phyloP scores from a whole-genome alignment of 2,329 filamentous ascomycete genomes.

The Colletotrichum sidae region DNA sequence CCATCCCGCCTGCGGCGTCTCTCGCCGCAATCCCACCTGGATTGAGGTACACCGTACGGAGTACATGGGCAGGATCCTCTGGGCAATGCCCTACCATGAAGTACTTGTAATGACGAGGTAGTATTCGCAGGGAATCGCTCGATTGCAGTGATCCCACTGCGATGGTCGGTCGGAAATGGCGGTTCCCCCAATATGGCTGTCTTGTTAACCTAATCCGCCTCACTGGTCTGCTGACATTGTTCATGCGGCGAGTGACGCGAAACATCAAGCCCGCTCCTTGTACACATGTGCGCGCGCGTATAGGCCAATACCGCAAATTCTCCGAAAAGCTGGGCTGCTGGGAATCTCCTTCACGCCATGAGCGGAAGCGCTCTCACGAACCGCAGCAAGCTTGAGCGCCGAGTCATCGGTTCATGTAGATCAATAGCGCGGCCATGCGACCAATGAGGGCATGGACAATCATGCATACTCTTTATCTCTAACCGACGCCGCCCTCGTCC shows the following conservation, averaged over 20 bases:
- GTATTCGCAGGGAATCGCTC: too few relatives aligned
- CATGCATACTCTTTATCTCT: conserved; percentile 2
- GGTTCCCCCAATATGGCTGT: too few relatives aligned
- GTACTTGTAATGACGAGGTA: too few relatives aligned
- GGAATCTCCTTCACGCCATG: conserved; percentile 13
- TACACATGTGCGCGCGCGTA: too few relatives aligned
- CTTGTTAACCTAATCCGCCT: too few relatives aligned
- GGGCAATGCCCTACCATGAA: too few relatives aligned
- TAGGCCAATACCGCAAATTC: conserved; percentile 26
- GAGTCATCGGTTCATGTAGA: conserved; percentile 4
- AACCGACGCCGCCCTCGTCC: conserved; percentile 4
- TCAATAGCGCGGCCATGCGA: background rate
- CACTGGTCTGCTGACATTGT: background rate
- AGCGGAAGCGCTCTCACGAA: conserved; percentile 6
- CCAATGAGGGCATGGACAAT: background rate
- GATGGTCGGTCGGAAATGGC: too few relatives aligned
- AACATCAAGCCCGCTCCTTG: too few relatives aligned
- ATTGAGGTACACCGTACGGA: too few relatives aligned
- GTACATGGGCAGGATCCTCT: too few relatives aligned
- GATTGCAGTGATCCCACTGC: too few relatives aligned
- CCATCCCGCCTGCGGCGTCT: conserved; percentile 13
- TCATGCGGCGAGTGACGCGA: conserved; percentile 27
- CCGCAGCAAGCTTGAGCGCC: conserved; percentile 18
- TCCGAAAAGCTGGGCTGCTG: conserved; percentile 14
- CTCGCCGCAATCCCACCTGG: too few relatives aligned